A percentile compares a stretch with the other conserved stretches of the same genome.
Evolutionary conservation across 192 early-diverging fungal species (phyloP).

Genomic region (Entomortierella chlamydospora): DNA sequence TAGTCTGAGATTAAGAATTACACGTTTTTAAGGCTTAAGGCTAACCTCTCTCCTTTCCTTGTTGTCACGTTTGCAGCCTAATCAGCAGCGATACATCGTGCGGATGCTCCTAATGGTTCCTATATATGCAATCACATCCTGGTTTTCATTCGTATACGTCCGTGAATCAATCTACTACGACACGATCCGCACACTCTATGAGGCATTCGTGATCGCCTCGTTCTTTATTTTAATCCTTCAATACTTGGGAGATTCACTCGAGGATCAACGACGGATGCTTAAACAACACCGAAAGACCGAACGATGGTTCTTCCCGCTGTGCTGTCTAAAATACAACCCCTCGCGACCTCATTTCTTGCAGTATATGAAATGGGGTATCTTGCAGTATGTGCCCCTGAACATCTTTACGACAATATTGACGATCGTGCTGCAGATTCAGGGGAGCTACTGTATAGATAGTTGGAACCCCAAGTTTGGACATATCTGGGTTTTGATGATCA

Average conservation of each 20-base stretch:
- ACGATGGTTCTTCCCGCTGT: constrained; percentile 74
- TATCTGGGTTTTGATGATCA: constrained; percentile 70
- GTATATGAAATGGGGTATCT: constrained; percentile 71
- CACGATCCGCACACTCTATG: constrained; percentile 75
- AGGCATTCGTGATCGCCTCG: constrained; percentile 77
- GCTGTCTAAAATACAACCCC: constrained; percentile 71
- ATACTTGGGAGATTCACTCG: constrained; percentile 67
- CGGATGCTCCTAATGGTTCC: constrained; percentile 82
- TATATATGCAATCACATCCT: constrained; percentile 77
- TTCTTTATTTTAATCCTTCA: constrained; percentile 80
- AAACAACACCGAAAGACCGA: constrained; percentile 58
- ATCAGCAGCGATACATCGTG: constrained; percentile 80
- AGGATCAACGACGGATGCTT: constrained; percentile 58
- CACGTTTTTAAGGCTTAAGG: no score
- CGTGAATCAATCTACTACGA: constrained; percentile 74
- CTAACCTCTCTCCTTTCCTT: not conserved
- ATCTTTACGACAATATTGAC: constrained; percentile 68
- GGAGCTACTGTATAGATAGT: constrained; percentile 71
- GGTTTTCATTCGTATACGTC: constrained; percentile 77
- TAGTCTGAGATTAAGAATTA: no score
- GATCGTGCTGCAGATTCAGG: constrained; percentile 66
- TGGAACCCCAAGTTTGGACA: constrained; percentile 77
- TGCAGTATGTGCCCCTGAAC: constrained; percentile 79
- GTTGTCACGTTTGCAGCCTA: constrained; percentile 50
- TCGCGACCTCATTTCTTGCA: constrained; percentile 66